Base-by-base conservation (phyloP, 164 flowering plant species). In the Umbilicus rupestris region DNA sequence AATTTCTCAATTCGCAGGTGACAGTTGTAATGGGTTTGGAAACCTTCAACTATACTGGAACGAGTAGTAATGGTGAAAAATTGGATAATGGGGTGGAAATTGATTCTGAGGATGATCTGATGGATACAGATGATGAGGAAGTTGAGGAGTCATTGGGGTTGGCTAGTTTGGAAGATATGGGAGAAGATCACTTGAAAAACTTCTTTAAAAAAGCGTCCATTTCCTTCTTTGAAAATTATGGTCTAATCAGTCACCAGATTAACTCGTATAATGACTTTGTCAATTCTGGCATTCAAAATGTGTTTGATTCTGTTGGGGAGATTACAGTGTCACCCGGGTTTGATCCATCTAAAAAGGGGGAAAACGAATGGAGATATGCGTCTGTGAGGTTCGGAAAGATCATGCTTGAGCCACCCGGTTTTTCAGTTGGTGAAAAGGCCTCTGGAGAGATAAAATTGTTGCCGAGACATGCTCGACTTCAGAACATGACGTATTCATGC, bases 381-480 rank as follows among this genome's bases (percentile, higher is more conserved):
- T 65, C 82, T 0, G 77, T 93, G 8, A 79, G 26, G 68, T 93
- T 90, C 64, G 97, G 92, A 20, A 80, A 78, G 69, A 92, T 89
- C 4, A 77, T 71, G 1, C 69, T 92, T 6, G 92, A 84, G 19
- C 69, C 64, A 31, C 96, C 98, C 0, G 68, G 22, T 26, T 76
- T 87, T 33, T 85, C 82, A 81, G 62, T 76, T 24, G 86, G 84
- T n/a, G 76, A 71, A 19, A 78, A 69, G 45, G 39, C 66, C 39
- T 46, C 68, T 19, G 84, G 82, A 50, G 62, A 26, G 28, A 39
- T 81, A 67, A 72, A 80, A 0, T 65, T 87, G 72, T 49, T 79
- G 50, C 97, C 98, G 0, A 75, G 86, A 68, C 94, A 90, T 76
- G 97, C 98, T 22, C 80, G 97, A 24, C 87, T 93, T 50, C 97